These are phyloP conservation scores for Brassica incana DNA, from an alignment of 345 rosid species.

Conservation along the genomic window DNA sequence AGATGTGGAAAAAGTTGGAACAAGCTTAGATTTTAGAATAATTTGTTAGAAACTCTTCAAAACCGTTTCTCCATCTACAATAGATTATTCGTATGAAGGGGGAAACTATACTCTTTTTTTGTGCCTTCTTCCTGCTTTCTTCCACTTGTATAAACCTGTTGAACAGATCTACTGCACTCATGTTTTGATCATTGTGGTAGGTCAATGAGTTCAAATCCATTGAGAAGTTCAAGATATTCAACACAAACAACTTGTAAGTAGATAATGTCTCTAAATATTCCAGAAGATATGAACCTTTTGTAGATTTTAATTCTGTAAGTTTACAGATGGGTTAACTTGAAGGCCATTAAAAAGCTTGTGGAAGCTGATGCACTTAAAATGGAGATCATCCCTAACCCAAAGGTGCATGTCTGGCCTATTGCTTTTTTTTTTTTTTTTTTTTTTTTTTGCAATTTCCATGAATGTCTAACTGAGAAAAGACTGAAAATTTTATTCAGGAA, in stretches of 20 bases:
- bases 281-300: slow-evolving; percentile 11
- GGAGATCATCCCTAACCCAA: slow-evolving; percentile 98
- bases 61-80: not conserved
- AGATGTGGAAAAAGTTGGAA: not conserved
- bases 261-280: not conserved
- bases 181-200: slow-evolving; percentile 45
- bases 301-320: slow-evolving; percentile 25
- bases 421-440: not conserved
- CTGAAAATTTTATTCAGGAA: slow-evolving; percentile 52
- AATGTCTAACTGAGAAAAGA: slow-evolving; percentile 12
- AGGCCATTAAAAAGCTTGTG: slow-evolving; percentile 90
- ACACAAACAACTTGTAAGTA: slow-evolving; percentile 91
- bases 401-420: slow-evolving; percentile 45
- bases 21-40: not conserved
- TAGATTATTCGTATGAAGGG: slow-evolving; percentile 4
- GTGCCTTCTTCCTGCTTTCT: slow-evolving; percentile 6
- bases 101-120: not conserved
- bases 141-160: not conserved
- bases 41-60: not conserved
- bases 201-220: slow-evolving; percentile 97
- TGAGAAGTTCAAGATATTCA: slow-evolving; percentile 98
- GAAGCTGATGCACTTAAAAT: slow-evolving; percentile 91
- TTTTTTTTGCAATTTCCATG: not conserved
- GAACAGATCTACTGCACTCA: not conserved
- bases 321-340: slow-evolving; percentile 91